These are phyloP conservation scores for Calonectria hawksworthii DNA, from an alignment of 2,329 filamentous ascomycete genomes.

Conservation along the genomic window DNA sequence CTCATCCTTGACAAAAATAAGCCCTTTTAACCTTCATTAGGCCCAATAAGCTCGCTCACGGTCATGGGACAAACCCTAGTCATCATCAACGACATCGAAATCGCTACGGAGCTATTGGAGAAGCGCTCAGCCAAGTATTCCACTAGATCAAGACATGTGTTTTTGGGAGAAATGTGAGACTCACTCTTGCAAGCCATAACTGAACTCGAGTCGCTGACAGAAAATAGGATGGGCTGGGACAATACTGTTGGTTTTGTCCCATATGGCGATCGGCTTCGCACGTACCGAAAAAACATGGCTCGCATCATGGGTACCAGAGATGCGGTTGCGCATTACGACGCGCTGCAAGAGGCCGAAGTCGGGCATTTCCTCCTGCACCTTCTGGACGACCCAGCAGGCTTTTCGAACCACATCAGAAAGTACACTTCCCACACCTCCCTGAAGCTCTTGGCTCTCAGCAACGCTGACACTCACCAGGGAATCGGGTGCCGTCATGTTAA, in stretches of 20 bases:
- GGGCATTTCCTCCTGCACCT: slow-evolving; percentile 42
- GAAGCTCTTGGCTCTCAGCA: too few species aligned
- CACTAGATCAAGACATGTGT: slow-evolving; percentile 27
- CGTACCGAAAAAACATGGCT: slow-evolving; percentile 60
- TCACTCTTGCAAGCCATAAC: fast-evolving
- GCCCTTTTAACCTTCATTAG: slow-evolving; percentile 1
- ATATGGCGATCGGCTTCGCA: slow-evolving; percentile 54
- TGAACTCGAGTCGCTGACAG: not conserved
- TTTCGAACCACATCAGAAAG: slow-evolving; percentile 59
- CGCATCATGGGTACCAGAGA: slow-evolving; percentile 59
- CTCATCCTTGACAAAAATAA: not conserved
- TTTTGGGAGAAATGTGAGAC: slow-evolving; percentile 32
- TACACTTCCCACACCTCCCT: slow-evolving; percentile 22
- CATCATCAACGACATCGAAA: slow-evolving; percentile 54
- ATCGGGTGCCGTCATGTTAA: slow-evolving; percentile 33
- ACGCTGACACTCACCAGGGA: slow-evolving; percentile 18
- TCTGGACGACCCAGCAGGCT: slow-evolving; percentile 52
- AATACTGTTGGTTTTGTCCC: slow-evolving; percentile 50
- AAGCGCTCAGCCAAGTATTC: slow-evolving; percentile 33
- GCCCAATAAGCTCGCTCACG: slow-evolving; percentile 61
- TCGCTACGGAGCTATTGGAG: slow-evolving; percentile 55
- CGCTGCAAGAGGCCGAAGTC: slow-evolving; percentile 58
- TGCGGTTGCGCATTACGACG: slow-evolving; percentile 54
- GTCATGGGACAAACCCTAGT: slow-evolving; percentile 57
- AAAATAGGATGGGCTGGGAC: slow-evolving; percentile 43